Base-by-base conservation (phyloP, 352 stramenopile species). In the Phytophthora citricola region DNA sequence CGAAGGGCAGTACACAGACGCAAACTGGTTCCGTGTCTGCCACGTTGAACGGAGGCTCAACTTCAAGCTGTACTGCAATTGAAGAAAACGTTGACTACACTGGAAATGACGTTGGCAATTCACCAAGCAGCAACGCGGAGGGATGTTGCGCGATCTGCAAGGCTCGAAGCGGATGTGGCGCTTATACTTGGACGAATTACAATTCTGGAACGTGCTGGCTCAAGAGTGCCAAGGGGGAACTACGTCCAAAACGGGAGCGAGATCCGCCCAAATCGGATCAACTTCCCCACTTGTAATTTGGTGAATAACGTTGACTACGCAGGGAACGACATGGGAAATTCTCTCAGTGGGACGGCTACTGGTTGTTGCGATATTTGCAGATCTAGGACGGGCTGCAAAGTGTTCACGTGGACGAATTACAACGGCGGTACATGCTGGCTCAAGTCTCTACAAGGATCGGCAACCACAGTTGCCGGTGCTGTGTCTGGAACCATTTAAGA, bases 151-250 rank as follows among this genome's bases (percentile, higher is more conserved):
- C 47, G 12, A 38, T 78, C 14, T 78, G 73, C 64, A 48, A 64
- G 29, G 51, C 34, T 0, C 53, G 27, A 26, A 40, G 22, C 3
- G 69, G 66, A 12, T 88, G 79, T 47, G 66, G 63, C 1, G 76
- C 75, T 5, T 89, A 76, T 59, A 75, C 79, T 7, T 90, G 81
- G 81, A 87, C 55, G 24, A 75, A 71, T 49, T 74, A 63, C 41
- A 80, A 77, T 29, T 67, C 73, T 3, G 82, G 82, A 14, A 87
- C 71, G 5, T 91, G 81, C 57, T 90, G 77, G 76, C 59, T 90
- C 20, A 90, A 90, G 73, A 85, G 63, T 26, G 63, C 17, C 8
- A 79, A 81, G 51, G 63, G 67, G 32, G 15, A 4, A 63, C 54
- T 22, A 50, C 62, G 7, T 34, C 52, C 1, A 65, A 65, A 10